Evolutionary conservation across 2,329 filamentous ascomycete species (phyloP), one percentile per base, ranked within the genome.

Genomic region (Monascus ruber): DNA sequence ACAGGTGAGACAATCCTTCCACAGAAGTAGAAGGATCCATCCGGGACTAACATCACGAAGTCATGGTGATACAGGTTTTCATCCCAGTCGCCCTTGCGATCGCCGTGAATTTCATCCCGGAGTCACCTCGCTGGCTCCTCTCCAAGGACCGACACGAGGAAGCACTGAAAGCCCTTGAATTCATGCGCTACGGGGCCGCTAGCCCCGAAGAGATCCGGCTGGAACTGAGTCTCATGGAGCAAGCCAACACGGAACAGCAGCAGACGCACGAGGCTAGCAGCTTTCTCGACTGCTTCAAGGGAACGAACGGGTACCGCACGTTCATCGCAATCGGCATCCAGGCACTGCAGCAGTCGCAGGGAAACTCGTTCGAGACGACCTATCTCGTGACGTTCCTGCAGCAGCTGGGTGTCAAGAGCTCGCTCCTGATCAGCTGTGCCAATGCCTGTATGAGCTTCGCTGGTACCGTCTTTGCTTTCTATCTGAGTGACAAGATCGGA

Each of bases 221-320:
- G 47, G 52, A 6, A 47, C 49, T 39, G 5, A 17, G 17, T 17
- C 17, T 17, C 17, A 17, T 17, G 17, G 17, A 17, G 17, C 37
- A 39, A 31, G 39, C 39, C 9, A 24, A 37, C n/a, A 2, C 27
- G 11, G 36, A 41, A n/a, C 32, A 43, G 31, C 29, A 37, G 24
- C 17, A 41, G n/a, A 25, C 25, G 11, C 29, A 36, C 26, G 24
- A 26, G 5, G 41, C 38, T 6, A 43, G 36, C n/a, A 24, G 24
- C 8, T 43, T 35, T 10, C 5, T 36, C 4, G 41, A 43, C 28
- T 43, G 41, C 31, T 43, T 43, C 34, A 35, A 36, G 26, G 41
- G 41, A 4, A 34, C 28, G 5, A 41, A 43, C 39, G 24, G 33
- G 24, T 38, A 34, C 6, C 33, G 41, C 6, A 43, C 41, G 10